Conservation (phyloP, 2,329 filamentous ascomycete genomes). For the Claviceps pusilla region DNA sequence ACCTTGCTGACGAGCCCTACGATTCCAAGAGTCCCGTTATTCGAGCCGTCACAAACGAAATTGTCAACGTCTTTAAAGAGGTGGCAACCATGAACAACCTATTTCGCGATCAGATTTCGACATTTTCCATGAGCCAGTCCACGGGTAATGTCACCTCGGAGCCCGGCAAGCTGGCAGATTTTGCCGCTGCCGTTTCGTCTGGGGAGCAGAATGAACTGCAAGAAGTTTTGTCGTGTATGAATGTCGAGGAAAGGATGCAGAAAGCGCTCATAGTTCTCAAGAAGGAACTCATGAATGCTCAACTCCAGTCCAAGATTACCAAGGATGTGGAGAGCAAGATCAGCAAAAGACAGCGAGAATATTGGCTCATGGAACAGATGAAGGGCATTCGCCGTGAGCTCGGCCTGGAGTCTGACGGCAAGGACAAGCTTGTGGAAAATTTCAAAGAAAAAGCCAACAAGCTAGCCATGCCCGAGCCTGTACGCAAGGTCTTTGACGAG, state of each 20-base stretch:
- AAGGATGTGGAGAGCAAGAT: conserved; percentile 98
- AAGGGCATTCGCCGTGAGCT: conserved; percentile 93
- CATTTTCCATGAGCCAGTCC: conserved; percentile 89
- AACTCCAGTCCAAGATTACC: conserved; percentile 90
- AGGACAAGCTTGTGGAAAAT: conserved; percentile 93
- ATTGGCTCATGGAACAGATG: conserved; percentile 99
- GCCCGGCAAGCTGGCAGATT: conserved; percentile 88
- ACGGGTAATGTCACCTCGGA: conserved; percentile 91
- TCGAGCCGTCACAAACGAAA: conserved; percentile 86
- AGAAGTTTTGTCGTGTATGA: conserved; percentile 73
- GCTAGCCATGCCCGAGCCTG: conserved; percentile 89
- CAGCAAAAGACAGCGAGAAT: conserved; percentile 90
- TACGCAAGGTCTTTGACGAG: conserved; percentile 95
- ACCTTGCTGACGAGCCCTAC: conserved; percentile 73
- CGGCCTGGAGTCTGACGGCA: conserved; percentile 92
- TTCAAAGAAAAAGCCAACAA: conserved; percentile 93
- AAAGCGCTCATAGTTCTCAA: conserved; percentile 88
- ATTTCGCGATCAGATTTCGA: conserved; percentile 93
- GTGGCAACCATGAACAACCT: conserved; percentile 86
- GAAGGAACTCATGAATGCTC: conserved; percentile 96
- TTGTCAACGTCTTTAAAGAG: conserved; percentile 97
- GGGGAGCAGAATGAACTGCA: conserved; percentile 87
- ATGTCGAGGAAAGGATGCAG: conserved; percentile 81
- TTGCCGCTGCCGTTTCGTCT: conserved; percentile 90
- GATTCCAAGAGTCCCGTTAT: conserved; percentile 84